Evolutionary conservation across 345 rosid species (phyloP), one percentile per base, ranked within the genome.

Genomic region (Microthlaspi erraticum): DNA sequence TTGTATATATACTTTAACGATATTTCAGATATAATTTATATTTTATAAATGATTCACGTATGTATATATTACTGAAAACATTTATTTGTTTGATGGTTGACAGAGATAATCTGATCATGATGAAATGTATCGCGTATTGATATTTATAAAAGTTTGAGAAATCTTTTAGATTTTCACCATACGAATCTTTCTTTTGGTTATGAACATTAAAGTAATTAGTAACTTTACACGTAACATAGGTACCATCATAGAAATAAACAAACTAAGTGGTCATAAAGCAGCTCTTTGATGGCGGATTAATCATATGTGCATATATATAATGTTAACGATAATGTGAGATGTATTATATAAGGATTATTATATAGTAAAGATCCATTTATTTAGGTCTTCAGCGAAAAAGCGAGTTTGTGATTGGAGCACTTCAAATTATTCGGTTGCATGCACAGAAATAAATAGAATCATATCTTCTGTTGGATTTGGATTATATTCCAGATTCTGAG

Each of bases 401-500:
- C 48, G 54, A 76, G 66, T 70, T 69, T 56, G 66, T 76, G 75
- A 63, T 76, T 76, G 79, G 75, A 56, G 79, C 71, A 76, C 79
- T 63, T 69, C 75, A 63, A 14, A 46, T 76, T 63, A 76, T 75
- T 68, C 79, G 79, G 70, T 61, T 68, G 70, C 73, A 51, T 60
- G 63, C 43, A 67, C 26, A 36, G 41, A 69, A 46, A 10, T n/a
- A 34, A 31, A 51, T 6, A 74, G 79, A 69, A 75, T 69, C 65
- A 70, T 70, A 76, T 76, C 79, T 76, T 70, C 8, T 41, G 31
- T 20, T 75, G 65, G 78, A 74, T 74, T 26, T 75, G 61, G 75
- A 63, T 76, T 63, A 63, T 76, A 70, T 76, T 74, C 79, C 48
- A 54, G 53, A 69, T 63, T 70, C 39, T 32, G 55, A 31, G 49